Conservation (phyloP, 257 asterid genomes). For the Capsicum rhomboideum region DNA sequence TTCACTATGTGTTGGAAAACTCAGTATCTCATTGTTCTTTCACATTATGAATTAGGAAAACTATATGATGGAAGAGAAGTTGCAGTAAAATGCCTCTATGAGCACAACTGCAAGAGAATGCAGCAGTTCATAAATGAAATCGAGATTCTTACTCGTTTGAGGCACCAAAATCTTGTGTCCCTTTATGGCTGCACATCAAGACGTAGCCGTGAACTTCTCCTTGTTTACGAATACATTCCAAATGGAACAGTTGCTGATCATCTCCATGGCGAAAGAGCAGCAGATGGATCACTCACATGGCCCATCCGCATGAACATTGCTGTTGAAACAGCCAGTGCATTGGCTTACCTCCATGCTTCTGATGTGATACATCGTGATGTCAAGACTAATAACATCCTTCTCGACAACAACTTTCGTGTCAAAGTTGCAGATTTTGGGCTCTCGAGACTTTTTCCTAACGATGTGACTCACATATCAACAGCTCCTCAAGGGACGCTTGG, state of each 20-base stretch:
- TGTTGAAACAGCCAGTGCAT: slow-evolving; percentile 3
- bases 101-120: slow-evolving; percentile 9
- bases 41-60: not conserved
- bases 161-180: slow-evolving; percentile 6
- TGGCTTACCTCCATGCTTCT: slow-evolving; percentile 9
- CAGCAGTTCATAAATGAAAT: slow-evolving; percentile 2
- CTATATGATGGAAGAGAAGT: slow-evolving; percentile 7
- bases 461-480: not conserved
- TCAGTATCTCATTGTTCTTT: not conserved
- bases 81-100: slow-evolving; percentile 3
- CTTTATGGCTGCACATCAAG: slow-evolving; percentile 9
- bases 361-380: slow-evolving; percentile 4
- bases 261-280: not conserved
- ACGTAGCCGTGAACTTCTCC: slow-evolving; percentile 6
- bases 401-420: not conserved
- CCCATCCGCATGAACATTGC: slow-evolving; percentile 4
- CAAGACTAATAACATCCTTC: slow-evolving; percentile 3
- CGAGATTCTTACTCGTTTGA: not conserved
- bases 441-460: not conserved
- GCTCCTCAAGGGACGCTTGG: slow-evolving; percentile 4
- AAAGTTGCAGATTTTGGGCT: slow-evolving; percentile 8
- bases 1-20: not conserved
- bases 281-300: not conserved
- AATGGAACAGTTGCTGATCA: slow-evolving; percentile 5
- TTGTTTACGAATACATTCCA: slow-evolving; percentile 2